These are phyloP conservation scores for Coemansia sp. DNA, from an alignment of 192 early-diverging fungal species.

Conservation along the genomic window DNA sequence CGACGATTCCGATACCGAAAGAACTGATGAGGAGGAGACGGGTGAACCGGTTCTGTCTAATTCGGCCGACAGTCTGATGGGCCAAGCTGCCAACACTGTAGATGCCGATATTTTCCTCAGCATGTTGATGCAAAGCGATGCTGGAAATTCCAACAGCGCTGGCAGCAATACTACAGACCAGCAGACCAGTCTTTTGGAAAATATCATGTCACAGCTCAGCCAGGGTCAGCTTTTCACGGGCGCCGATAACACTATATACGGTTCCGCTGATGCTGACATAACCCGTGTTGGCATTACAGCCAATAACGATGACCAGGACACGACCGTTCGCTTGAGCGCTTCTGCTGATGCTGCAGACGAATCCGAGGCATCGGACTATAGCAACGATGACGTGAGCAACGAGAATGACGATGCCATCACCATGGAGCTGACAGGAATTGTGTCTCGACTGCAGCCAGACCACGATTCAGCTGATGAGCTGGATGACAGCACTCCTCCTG, in stretches of 20 bases:
- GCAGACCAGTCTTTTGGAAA: constrained; percentile 45
- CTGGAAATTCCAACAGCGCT: too few species aligned
- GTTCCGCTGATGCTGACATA: constrained; percentile 17
- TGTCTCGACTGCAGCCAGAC: constrained; percentile 5
- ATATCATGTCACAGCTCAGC: constrained; percentile 43
- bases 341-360: background rate
- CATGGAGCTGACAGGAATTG: constrained; percentile 49
- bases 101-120: constrained; percentile 27
- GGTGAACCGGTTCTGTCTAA: background rate
- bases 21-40: background rate
- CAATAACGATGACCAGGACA: constrained; percentile 15
- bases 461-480: background rate
- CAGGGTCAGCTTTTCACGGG: constrained; percentile 11
- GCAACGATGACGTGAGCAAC: background rate
- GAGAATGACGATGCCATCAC: constrained; percentile 34
- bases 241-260: constrained; percentile 4
- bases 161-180: constrained; percentile 12
- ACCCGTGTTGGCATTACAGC: constrained; percentile 26
- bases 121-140: constrained; percentile 33
- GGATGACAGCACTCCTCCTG: background rate
- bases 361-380: background rate
- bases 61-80: too few species aligned
- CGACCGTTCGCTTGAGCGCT: constrained; percentile 1
- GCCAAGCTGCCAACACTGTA: background rate
- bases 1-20: background rate